These are phyloP conservation scores for Ophiostoma ips DNA, from an alignment of 2,329 filamentous ascomycete species.

Conservation along the genomic window DNA sequence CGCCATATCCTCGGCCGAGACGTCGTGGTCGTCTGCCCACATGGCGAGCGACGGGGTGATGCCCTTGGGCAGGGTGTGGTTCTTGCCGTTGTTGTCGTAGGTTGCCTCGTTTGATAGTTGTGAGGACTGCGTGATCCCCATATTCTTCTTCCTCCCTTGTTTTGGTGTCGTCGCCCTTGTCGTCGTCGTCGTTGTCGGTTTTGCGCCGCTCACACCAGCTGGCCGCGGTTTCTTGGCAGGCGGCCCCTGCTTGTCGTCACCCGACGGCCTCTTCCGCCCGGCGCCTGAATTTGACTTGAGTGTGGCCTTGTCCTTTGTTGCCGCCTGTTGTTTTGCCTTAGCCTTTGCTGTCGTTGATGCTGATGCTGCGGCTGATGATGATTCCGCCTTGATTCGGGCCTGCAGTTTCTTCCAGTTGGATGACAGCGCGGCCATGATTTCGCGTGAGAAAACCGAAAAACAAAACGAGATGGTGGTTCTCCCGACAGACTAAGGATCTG, in stretches of 20 bases:
- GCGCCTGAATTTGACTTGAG: neutral
- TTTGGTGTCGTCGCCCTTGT: neutral
- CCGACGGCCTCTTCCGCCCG: constrained; percentile 16
- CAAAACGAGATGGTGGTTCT: too few species aligned
- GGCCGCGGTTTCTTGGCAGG: constrained; percentile 9
- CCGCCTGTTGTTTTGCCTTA: constrained; percentile 17
- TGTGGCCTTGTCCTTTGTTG: constrained; percentile 15
- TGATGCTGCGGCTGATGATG: constrained; percentile 18
- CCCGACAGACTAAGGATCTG: too few species aligned
- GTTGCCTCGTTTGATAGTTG: constrained; percentile 22
- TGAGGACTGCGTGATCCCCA: constrained; percentile 44
- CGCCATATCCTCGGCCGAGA: constrained; percentile 45
- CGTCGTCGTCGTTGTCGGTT: neutral
- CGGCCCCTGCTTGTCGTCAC: constrained; percentile 21
- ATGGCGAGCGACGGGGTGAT: constrained; percentile 41
- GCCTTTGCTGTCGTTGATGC: constrained; percentile 11
- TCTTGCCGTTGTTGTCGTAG: constrained; percentile 16
- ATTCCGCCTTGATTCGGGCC: constrained; percentile 39
- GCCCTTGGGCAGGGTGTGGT: constrained; percentile 11
- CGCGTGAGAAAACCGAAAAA: too few species aligned
- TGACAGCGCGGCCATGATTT: constrained; percentile 35
- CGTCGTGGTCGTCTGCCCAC: constrained; percentile 47
- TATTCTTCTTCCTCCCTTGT: constrained; percentile 18
- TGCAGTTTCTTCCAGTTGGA: constrained; percentile 73
- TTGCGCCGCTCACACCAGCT: neutral